phyloP scores from a whole-genome alignment of 257 asterid genomes.

The Scutellaria galericulata region DNA sequence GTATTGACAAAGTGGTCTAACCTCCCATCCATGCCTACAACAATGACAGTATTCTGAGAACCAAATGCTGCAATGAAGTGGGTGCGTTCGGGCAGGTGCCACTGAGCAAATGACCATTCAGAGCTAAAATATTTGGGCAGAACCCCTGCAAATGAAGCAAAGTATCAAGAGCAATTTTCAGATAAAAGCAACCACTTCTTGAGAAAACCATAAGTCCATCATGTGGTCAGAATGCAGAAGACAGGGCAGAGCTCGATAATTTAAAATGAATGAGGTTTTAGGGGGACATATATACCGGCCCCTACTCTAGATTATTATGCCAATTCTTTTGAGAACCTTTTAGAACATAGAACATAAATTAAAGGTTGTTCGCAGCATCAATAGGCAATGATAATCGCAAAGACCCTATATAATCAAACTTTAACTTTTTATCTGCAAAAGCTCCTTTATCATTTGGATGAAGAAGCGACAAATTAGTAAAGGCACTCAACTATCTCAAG shows the following conservation, averaged over 20 bases:
- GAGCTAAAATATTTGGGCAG: constrained; percentile 95
- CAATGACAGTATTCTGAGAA: constrained; percentile 68
- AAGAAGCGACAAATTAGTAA: constrained; percentile 21
- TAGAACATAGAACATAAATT: background rate
- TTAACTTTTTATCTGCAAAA: background rate
- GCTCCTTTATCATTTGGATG: constrained; percentile 11
- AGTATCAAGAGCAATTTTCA: background rate
- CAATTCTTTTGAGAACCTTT: background rate
- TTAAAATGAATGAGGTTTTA: background rate
- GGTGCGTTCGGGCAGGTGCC: constrained; percentile 75
- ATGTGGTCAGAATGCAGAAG: background rate
- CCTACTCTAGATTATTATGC: constrained; percentile 11
- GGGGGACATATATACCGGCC: background rate
- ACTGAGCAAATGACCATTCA: constrained; percentile 97
- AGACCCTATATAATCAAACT: background rate
- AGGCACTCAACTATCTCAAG: constrained; percentile 30
- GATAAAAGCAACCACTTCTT: constrained; percentile 12
- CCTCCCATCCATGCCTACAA: constrained; percentile 90
- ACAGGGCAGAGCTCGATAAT: constrained; percentile 12
- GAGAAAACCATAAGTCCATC: background rate
- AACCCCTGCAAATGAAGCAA: constrained; percentile 59
- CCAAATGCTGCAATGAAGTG: constrained; percentile 78
- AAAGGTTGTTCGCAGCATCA: constrained; percentile 20
- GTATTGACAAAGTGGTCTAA: constrained; percentile 34
- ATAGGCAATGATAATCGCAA: constrained; percentile 2